Evolutionary conservation across 352 stramenopile genomes (phyloP).

Genomic region (Phytophthora idaei): DNA sequence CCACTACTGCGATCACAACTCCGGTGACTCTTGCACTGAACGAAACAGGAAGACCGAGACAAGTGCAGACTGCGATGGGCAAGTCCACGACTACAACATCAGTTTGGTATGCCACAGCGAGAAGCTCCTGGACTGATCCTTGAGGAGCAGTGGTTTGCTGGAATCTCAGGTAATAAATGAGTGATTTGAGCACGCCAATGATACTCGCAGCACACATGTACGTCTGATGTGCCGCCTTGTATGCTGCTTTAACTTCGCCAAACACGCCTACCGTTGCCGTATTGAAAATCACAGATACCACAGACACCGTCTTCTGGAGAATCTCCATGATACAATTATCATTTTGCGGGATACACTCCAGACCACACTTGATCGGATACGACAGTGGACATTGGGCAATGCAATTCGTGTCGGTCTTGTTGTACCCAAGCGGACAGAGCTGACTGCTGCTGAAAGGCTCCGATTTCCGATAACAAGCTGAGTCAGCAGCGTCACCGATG

Average conservation of each 20-base stretch:
- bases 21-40: conserved; percentile 21
- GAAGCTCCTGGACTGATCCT: conserved; percentile 18
- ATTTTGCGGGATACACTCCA: conserved; percentile 48
- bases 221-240: conserved; percentile 12
- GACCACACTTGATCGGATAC: conserved; percentile 42
- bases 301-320: conserved; percentile 36
- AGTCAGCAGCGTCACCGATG: conserved; percentile 13
- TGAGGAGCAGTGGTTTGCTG: conserved; percentile 15
- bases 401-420: conserved; percentile 49
- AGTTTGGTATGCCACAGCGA: conserved; percentile 26
- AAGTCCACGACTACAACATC: conserved; percentile 32
- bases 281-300: conserved; percentile 42
- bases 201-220: conserved; percentile 28
- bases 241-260: conserved; percentile 17
- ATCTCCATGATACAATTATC: conserved; percentile 43
- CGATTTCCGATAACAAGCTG: conserved; percentile 32
- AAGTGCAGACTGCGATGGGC: conserved; percentile 26
- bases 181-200: conserved; percentile 24
- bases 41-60: conserved; percentile 19
- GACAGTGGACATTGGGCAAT: conserved; percentile 51
- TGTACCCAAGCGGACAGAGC: conserved; percentile 45
- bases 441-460: conserved; percentile 27
- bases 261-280: conserved; percentile 42
- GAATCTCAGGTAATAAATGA: conserved; percentile 37
- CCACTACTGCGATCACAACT: conserved; percentile 25